Conservation (phyloP, 129 eudicot species). For the Tagetes erecta region DNA sequence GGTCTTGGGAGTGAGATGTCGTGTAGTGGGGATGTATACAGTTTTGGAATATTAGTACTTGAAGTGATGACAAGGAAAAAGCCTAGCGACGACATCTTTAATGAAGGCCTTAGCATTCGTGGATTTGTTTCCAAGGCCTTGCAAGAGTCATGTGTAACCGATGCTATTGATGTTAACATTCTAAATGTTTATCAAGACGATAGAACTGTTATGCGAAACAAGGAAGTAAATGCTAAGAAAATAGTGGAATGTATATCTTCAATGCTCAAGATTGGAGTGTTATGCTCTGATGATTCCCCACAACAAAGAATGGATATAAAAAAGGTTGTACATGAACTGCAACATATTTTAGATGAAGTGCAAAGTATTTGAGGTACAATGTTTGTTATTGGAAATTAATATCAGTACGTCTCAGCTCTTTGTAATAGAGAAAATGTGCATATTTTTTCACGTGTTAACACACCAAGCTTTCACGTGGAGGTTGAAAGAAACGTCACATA, state of each 20-base stretch:
- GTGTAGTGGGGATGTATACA: constrained; percentile 23
- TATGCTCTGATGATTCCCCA: constrained; percentile 27
- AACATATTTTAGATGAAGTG: background rate
- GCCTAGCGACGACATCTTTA: constrained; percentile 3
- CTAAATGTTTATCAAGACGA: background rate
- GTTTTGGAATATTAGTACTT: constrained; percentile 22
- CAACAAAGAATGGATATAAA: constrained; percentile 7
- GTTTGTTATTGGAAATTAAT: too few species aligned
- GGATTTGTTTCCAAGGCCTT: constrained; percentile 10
- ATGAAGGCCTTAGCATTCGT: constrained; percentile 19
- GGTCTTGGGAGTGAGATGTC: constrained; percentile 18
- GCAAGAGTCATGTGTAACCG: background rate
- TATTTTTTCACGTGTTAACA: background rate
- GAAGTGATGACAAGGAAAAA: constrained; percentile 27
- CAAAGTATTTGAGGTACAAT: background rate
- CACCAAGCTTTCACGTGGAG: background rate
- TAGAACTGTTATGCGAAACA: background rate
- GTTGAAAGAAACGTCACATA: background rate
- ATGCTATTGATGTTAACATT: background rate
- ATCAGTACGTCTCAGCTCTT: background rate
- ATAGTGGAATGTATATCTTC: background rate
- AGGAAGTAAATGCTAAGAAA: background rate
- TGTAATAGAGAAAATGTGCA: background rate
- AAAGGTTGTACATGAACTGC: constrained; percentile 25
- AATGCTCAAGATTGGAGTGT: constrained; percentile 19